Percentiles rank a stretch among this genome's conserved stretches.
Evolutionary conservation across 2,329 filamentous ascomycete genomes (phyloP).

Genomic region (Ambrosiella xylebori): DNA sequence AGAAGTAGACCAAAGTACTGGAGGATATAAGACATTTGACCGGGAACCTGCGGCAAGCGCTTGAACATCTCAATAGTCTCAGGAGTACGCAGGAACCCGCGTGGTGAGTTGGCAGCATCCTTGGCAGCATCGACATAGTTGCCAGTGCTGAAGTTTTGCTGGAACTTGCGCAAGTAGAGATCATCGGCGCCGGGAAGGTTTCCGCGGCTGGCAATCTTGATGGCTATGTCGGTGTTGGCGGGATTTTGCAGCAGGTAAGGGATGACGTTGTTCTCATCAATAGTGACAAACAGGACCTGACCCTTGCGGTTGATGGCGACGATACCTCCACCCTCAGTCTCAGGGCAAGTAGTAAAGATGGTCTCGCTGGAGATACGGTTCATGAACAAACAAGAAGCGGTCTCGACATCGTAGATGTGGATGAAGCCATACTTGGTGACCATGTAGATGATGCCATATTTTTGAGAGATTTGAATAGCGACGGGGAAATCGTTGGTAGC

Average conservation of each 20-base stretch:
- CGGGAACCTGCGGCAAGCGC: conserved; percentile 59
- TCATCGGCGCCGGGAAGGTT: conserved; percentile 88
- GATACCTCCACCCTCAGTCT: conserved; percentile 71
- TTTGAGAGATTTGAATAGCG: conserved; percentile 89
- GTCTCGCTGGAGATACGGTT: conserved; percentile 99
- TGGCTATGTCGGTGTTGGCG: conserved; percentile 79
- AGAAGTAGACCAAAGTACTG: conserved; percentile 97
- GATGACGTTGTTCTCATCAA: conserved; percentile 82
- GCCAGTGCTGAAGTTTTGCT: conserved; percentile 63
- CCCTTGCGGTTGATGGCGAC: conserved; percentile 95
- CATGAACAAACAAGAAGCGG: conserved; percentile 93
- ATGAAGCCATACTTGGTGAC: conserved; percentile 99
- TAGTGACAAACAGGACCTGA: conserved; percentile 82
- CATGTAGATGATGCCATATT: conserved; percentile 92
- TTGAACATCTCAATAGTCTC: conserved; percentile 97
- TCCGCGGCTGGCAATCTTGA: conserved; percentile 89
- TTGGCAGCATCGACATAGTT: conserved; percentile 83
- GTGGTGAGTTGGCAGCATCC: conserved; percentile 88
- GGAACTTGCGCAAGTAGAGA: conserved; percentile 83
- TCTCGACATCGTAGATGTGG: conserved; percentile 94
- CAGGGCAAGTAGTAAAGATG: conserved; percentile 84
- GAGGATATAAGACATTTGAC: conserved; percentile 82
- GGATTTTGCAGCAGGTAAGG: conserved; percentile 94
- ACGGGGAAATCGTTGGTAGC: conserved; percentile 96
- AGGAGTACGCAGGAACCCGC: conserved; percentile 82